Evolutionary conservation across 306 rosid species (phyloP).

Genomic region (Dalbergia cultrata): DNA sequence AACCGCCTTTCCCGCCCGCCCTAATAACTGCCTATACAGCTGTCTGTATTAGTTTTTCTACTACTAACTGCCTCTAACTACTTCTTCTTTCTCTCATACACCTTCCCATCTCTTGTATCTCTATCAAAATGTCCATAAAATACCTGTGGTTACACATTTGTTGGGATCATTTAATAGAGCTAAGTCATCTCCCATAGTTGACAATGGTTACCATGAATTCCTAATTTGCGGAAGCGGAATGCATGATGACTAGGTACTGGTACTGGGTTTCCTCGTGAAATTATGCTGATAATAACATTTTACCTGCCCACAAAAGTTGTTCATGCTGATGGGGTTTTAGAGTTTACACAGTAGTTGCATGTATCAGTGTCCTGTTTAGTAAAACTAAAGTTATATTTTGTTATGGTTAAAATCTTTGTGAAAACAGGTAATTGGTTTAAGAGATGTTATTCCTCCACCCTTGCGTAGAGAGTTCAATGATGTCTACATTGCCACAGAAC

Average conservation of each 20-base stretch:
- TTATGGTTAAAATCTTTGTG: conserved; percentile 38
- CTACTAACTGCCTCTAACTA: too few species aligned
- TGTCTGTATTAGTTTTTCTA: too few species aligned
- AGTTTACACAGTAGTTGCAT: not conserved
- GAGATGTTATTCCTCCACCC: conserved; percentile 96
- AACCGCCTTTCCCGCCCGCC: too few species aligned
- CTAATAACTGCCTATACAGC: too few species aligned
- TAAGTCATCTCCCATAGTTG: conserved; percentile 23
- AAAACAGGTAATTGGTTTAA: conserved; percentile 78
- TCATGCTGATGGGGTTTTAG: not conserved
- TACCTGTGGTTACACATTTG: conserved; percentile 30
- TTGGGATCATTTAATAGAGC: conserved; percentile 21
- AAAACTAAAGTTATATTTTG: conserved; percentile 4
- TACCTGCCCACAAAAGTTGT: conserved; percentile 11
- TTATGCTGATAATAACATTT: not conserved
- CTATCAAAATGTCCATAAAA: conserved; percentile 13
- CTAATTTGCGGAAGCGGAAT: conserved; percentile 33
- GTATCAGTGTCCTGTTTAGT: not conserved
- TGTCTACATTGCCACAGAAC: conserved; percentile 81
- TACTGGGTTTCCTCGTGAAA: not conserved
- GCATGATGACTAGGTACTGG: conserved; percentile 16
- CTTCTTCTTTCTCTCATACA: too few species aligned
- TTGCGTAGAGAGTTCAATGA: conserved; percentile 86
- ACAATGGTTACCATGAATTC: conserved; percentile 43
- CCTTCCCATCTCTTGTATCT: too few species aligned